These are phyloP conservation scores for Ustilago hordei DNA, from an alignment of 1,284 basidiomycete species.

Conservation along the genomic window DNA sequence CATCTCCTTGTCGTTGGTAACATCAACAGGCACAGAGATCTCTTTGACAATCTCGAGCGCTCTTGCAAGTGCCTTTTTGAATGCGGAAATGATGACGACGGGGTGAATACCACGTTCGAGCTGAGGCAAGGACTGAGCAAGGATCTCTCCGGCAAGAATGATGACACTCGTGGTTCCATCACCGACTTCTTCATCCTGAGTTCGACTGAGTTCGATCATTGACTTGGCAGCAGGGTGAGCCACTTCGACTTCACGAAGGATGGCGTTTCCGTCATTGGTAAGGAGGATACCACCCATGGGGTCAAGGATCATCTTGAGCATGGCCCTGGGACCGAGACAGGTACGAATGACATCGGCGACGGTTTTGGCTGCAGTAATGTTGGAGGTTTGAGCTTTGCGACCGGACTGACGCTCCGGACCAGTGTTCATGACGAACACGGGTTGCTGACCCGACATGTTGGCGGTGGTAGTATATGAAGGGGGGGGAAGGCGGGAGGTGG, in stretches of 20 bases:
- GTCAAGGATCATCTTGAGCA: conserved; percentile 99
- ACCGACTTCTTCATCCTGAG: conserved; percentile 98
- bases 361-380: conserved; percentile 98
- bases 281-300: conserved; percentile 71
- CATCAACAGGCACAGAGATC: conserved; percentile 91
- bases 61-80: conserved; percentile 93
- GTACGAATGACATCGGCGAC: conserved; percentile 99
- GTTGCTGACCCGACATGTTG: conserved; percentile 67
- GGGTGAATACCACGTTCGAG: conserved; percentile 97
- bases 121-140: conserved; percentile 91
- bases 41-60: conserved; percentile 87
- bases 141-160: conserved; percentile 97
- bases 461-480: conserved; percentile 4
- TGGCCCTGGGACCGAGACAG: conserved; percentile 95
- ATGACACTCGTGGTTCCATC: conserved; percentile 98
- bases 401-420: conserved; percentile 93
- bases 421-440: conserved; percentile 74
- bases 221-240: conserved; percentile 98
- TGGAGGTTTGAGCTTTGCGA: conserved; percentile 94
- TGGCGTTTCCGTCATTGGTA: conserved; percentile 98
- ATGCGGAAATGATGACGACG: conserved; percentile 97
- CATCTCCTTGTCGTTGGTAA: conserved; percentile 89
- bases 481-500: not conserved
- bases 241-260: conserved; percentile 96
- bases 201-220: conserved; percentile 97